These are phyloP conservation scores for Primulina huaijiensis DNA, from an alignment of 257 asterid genomes.

Conservation along the genomic window DNA sequence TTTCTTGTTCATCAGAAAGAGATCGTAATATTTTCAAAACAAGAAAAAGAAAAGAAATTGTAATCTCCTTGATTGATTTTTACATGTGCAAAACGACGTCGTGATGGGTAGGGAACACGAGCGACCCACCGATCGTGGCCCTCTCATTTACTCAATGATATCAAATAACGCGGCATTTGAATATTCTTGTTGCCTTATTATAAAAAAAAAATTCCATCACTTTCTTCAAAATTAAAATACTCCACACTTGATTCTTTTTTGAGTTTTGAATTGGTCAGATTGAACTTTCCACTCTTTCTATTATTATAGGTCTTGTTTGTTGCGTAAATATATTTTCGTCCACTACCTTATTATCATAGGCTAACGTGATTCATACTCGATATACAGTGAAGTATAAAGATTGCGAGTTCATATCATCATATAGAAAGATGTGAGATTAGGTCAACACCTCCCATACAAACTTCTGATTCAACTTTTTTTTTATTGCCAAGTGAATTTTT, in stretches of 20 bases:
- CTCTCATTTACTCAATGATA: background rate
- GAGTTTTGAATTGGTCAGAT: constrained; percentile 48
- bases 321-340: background rate
- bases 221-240: background rate
- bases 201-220: background rate
- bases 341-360: background rate
- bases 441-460: too few species aligned
- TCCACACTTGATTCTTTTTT: background rate
- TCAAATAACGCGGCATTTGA: constrained; percentile 25
- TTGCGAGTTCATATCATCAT: too few species aligned
- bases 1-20: too few species aligned
- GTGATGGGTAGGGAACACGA: background rate
- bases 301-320: background rate
- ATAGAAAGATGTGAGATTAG: too few species aligned
- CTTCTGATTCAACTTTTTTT: too few species aligned
- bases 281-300: constrained; percentile 6
- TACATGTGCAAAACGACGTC: background rate
- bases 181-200: constrained; percentile 19
- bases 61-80: background rate
- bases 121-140: constrained; percentile 9
- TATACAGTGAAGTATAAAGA: too few species aligned
- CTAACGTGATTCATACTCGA: too few species aligned
- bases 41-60: too few species aligned
- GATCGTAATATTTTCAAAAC: too few species aligned
- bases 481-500: background rate